A percentile compares a stretch with the other conserved stretches of the same genome.
Evolutionary conservation across 2,329 filamentous ascomycete species (phyloP).

Genomic region (Neonectria hederae): DNA sequence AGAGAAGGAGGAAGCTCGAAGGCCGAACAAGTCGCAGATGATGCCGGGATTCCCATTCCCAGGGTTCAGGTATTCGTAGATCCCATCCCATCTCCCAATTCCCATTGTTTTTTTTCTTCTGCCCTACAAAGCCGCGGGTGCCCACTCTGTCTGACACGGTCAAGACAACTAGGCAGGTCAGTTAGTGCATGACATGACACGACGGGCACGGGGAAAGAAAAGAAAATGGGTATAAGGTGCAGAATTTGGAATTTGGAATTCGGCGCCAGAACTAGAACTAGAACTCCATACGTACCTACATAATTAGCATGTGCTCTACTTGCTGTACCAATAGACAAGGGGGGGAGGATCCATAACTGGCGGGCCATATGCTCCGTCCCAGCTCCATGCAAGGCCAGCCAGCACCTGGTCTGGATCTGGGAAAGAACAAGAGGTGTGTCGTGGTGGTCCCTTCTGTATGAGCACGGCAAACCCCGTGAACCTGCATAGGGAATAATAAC

Average conservation of each 20-base stretch:
- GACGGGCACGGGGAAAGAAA: background rate
- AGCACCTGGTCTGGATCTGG: background rate
- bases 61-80: background rate
- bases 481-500: too few species aligned
- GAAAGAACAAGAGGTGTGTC: background rate
- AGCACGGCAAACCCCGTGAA: background rate
- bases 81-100: background rate
- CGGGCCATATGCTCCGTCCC: background rate
- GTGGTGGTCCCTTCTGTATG: too few species aligned
- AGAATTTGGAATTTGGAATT: background rate
- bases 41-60: background rate
- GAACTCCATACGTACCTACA: too few species aligned
- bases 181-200: background rate
- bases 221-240: background rate
- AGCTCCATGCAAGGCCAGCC: background rate
- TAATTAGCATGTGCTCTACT: background rate
- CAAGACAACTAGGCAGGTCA: background rate
- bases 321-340: background rate
- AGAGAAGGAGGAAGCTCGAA: background rate
- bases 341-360: background rate
- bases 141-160: background rate
- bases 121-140: too few species aligned
- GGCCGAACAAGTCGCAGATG: background rate
- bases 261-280: background rate
- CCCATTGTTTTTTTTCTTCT: too few species aligned